Conservation (phyloP, 192 early-diverging fungal species). For the Piromyces finnis region DNA sequence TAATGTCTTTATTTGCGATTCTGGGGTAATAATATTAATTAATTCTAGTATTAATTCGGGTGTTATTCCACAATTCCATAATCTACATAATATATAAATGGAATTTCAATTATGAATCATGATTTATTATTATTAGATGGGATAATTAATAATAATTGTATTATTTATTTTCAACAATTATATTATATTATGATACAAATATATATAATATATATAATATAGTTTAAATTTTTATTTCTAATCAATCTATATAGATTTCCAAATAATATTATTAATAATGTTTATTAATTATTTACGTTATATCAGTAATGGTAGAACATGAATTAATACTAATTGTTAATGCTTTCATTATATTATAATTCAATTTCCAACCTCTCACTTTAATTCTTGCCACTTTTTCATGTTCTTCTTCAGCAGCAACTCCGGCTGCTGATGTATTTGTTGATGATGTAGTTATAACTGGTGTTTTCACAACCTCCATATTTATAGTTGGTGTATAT, state of each 20-base stretch:
- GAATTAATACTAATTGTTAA: not conserved
- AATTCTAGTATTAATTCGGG: not conserved
- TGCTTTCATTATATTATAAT: not conserved
- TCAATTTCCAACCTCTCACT: not conserved
- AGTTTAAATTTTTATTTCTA: no score
- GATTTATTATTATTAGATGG: no score
- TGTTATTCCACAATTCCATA: not conserved
- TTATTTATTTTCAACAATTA: no score
- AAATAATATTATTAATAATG: no score
- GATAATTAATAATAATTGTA: no score
- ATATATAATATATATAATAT: no score
- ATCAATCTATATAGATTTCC: no score
- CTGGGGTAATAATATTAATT: not conserved
- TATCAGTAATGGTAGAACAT: not conserved
- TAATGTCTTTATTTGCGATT: not conserved
- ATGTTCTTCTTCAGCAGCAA: not conserved
- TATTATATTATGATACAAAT: no score
- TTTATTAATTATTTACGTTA: not conserved
- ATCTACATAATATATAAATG: not conserved
- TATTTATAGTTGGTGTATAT: not conserved
- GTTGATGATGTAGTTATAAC: no score
- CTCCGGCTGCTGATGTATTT: no score
- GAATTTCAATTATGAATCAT: no score
- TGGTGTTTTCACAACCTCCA: not conserved
- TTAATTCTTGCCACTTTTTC: not conserved